Conservation (phyloP, 192 early-diverging fungal species). For the Rhizophlyctis rosea region DNA sequence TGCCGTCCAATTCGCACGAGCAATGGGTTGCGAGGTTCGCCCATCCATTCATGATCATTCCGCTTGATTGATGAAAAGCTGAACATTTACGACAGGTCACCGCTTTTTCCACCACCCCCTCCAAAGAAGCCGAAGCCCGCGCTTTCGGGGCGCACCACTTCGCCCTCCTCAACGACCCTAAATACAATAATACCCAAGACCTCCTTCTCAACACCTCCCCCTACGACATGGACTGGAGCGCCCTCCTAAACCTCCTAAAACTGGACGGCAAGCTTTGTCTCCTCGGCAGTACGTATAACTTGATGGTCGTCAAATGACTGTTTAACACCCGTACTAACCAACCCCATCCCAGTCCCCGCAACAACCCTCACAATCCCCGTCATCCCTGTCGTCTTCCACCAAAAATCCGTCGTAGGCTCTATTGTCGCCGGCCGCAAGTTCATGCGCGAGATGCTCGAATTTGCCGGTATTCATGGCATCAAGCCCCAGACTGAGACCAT, state of each 20-base stretch:
- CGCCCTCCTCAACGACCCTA: slow-evolving; percentile 34
- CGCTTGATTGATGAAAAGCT: too few relatives aligned
- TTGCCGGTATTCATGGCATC: slow-evolving; percentile 65
- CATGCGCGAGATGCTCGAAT: slow-evolving; percentile 61
- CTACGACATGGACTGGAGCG: slow-evolving; percentile 5
- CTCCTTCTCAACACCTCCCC: slow-evolving; percentile 24
- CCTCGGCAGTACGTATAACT: too few relatives aligned
- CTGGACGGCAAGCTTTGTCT: slow-evolving; percentile 61
- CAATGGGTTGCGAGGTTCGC: slow-evolving; percentile 27
- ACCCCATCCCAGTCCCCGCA: slow-evolving; percentile 67
- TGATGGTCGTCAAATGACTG: too few relatives aligned
- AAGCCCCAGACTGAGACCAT: slow-evolving; percentile 62
- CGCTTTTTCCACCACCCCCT: slow-evolving; percentile 19
- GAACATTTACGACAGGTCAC: too few relatives aligned
- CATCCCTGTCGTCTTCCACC: slow-evolving; percentile 30
- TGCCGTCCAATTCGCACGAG: slow-evolving; percentile 54
- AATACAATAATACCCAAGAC: slow-evolving; percentile 25
- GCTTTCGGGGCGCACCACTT: slow-evolving; percentile 30
- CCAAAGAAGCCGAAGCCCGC: slow-evolving; percentile 30
- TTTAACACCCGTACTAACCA: too few relatives aligned
- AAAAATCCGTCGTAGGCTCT: slow-evolving; percentile 59
- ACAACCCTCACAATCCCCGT: slow-evolving; percentile 41
- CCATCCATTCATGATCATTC: slow-evolving; percentile 57
- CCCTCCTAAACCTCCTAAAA: slow-evolving; percentile 20
- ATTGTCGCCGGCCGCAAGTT: slow-evolving; percentile 60